These are phyloP conservation scores for Mucor mucedo DNA, from an alignment of 371 early-diverging fungal species.

Conservation along the genomic window DNA sequence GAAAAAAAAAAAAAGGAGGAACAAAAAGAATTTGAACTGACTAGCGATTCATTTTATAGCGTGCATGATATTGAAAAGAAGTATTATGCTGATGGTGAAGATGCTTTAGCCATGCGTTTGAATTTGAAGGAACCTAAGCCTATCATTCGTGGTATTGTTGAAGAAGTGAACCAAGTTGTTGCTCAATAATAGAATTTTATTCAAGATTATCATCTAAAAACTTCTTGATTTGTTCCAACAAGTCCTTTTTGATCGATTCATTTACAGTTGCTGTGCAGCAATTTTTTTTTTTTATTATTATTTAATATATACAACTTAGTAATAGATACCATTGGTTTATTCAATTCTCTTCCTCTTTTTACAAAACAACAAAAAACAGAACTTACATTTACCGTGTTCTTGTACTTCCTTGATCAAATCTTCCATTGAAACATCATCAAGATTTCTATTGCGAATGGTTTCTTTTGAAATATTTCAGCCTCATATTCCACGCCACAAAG, in stretches of 20 bases:
- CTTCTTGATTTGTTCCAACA: slow-evolving; percentile 30
- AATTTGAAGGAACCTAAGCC: slow-evolving; percentile 48
- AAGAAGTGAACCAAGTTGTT: slow-evolving; percentile 43
- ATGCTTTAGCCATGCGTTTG: slow-evolving; percentile 83
- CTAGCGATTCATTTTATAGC: slow-evolving; percentile 41
- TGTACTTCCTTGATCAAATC: slow-evolving; percentile 25
- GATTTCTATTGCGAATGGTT: slow-evolving; percentile 16
- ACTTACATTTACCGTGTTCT: slow-evolving; percentile 35
- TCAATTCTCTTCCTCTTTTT: too few species aligned
- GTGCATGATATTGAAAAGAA: slow-evolving; percentile 91
- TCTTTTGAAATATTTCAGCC: background rate
- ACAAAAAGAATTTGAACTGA: background rate
- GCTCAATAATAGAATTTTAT: slow-evolving; percentile 25
- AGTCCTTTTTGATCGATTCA: slow-evolving; percentile 37
- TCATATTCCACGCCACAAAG: too few species aligned
- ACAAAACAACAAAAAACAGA: background rate
- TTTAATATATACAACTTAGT: background rate
- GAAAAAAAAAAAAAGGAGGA: slow-evolving; percentile 10
- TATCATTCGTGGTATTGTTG: slow-evolving; percentile 39
- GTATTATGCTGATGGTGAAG: slow-evolving; percentile 98
- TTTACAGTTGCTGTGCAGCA: slow-evolving; percentile 25
- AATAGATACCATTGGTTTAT: background rate
- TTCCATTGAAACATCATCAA: slow-evolving; percentile 21
- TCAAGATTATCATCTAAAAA: slow-evolving; percentile 35
- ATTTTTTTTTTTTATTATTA: background rate